A percentile compares a stretch with the other conserved stretches of the same genome.
Conservation (phyloP, 1,139 yeast species). For the Suhomyces taliae region DNA sequence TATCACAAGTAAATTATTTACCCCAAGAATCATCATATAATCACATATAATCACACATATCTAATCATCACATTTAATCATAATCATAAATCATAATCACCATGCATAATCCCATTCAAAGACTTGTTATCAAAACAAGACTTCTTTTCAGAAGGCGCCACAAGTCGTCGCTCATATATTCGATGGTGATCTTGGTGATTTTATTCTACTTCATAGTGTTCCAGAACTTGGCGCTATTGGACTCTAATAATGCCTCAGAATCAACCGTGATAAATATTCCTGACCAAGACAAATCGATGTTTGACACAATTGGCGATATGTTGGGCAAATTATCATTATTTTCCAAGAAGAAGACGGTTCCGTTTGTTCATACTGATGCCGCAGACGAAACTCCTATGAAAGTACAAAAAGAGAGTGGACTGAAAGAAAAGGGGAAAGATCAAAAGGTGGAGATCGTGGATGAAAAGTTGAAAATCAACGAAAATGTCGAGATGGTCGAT, state of each 20-base stretch:
- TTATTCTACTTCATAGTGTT: conserved; percentile 8
- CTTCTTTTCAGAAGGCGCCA: conserved; percentile 10
- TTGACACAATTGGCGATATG: conserved; percentile 1
- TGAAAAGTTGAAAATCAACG: neutral
- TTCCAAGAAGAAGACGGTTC: conserved; percentile 18
- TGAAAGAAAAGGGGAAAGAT: neutral
- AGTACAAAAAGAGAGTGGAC: neutral
- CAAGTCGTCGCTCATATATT: conserved; percentile 8
- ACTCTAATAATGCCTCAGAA: neutral
- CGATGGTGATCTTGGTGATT: conserved; percentile 5
- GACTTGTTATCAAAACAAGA: conserved; percentile 7
- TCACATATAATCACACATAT: too few relatives aligned
- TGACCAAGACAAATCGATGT: conserved; percentile 4
- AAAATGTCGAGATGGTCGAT: neutral
- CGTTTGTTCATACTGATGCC: conserved; percentile 21
- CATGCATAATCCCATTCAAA: conserved; percentile 7
- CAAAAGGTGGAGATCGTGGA: neutral
- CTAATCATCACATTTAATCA: too few relatives aligned
- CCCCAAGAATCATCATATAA: too few relatives aligned
- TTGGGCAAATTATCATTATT: conserved; percentile 2
- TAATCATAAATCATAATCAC: neutral
- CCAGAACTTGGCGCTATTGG: conserved; percentile 7
- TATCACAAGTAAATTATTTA: too few relatives aligned
- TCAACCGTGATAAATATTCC: conserved; percentile 9
- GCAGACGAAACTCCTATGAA: conserved; percentile 2